These are phyloP conservation scores for Candida lessepsii DNA, from an alignment of 805 yeast species.

Conservation along the genomic window DNA sequence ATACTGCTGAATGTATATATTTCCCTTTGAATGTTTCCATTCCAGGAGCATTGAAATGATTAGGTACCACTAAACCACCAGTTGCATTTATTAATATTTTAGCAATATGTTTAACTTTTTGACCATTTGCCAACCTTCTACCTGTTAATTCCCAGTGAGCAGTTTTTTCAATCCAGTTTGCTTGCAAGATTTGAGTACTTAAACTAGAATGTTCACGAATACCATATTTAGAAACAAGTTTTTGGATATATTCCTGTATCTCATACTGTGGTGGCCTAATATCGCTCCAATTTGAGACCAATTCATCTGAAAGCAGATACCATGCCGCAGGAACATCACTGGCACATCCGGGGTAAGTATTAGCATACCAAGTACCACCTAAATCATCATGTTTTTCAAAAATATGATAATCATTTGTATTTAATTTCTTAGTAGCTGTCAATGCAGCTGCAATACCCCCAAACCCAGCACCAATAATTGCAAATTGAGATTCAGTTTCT, in stretches of 20 bases:
- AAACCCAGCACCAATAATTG: conserved; percentile 43
- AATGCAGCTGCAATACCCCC: conserved; percentile 36
- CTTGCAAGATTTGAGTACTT: conserved; percentile 20
- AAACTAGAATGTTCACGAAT: conserved; percentile 23
- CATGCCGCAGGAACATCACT: conserved; percentile 44
- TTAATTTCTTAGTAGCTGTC: conserved; percentile 24
- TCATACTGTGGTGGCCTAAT: conserved; percentile 43
- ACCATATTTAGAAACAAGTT: conserved; percentile 29
- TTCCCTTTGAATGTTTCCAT: conserved; percentile 34
- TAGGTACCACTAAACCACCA: conserved; percentile 41
- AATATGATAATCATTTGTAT: conserved; percentile 30
- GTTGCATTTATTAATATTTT: conserved; percentile 25
- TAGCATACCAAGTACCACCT: conserved; percentile 48
- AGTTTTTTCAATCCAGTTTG: conserved; percentile 24
- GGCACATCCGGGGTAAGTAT: conserved; percentile 47
- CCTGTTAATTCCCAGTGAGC: conserved; percentile 31
- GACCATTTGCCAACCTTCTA: conserved; percentile 29
- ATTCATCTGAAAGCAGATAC: conserved; percentile 35
- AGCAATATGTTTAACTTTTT: conserved; percentile 27
- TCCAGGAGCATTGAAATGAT: conserved; percentile 29
- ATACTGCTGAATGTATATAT: conserved; percentile 42
- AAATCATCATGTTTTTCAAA: conserved; percentile 40
- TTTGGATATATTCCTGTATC: conserved; percentile 39
- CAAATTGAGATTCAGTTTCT: conserved; percentile 27
- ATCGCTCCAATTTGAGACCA: conserved; percentile 36